A percentile compares a stretch with the other conserved stretches of the same genome.
Evolutionary conservation across 108 stramenopile species (phyloP).

Genomic region (Cyclotella sp.): DNA sequence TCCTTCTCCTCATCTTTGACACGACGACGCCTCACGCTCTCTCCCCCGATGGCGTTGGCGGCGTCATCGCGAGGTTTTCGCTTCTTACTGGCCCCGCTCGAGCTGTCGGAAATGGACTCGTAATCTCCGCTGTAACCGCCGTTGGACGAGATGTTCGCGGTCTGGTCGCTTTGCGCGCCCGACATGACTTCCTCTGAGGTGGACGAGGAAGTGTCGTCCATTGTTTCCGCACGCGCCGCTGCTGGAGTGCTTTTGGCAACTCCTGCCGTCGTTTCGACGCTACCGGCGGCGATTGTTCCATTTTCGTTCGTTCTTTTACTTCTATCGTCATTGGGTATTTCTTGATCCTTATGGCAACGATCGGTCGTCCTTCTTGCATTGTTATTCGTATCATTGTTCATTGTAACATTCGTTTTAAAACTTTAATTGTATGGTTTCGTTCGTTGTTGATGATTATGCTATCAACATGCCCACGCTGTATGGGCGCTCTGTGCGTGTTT

Average conservation of each 20-base stretch:
- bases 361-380: too few species aligned
- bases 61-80: constrained; percentile 1
- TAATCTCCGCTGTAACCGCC: constrained; percentile 28
- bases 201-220: background rate
- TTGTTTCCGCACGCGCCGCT: background rate
- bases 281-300: too few species aligned
- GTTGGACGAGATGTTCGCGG: background rate
- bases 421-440: too few species aligned
- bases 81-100: constrained; percentile 1
- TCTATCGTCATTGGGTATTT: too few species aligned
- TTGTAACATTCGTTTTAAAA: too few species aligned
- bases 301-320: too few species aligned
- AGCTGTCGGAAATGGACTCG: constrained; percentile 18
- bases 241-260: background rate
- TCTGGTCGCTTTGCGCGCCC: background rate
- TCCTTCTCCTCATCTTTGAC: constrained; percentile 13
- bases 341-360: too few species aligned
- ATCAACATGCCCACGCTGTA: too few species aligned
- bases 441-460: too few species aligned
- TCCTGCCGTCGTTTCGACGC: too few species aligned
- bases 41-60: background rate
- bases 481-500: too few species aligned
- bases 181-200: constrained; percentile 1
- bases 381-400: too few species aligned
- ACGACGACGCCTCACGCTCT: background rate